Percentiles rank a stretch among this genome's conserved stretches.
Conservation (phyloP, 345 rosid genomes). For the Corchorus olitorius region DNA sequence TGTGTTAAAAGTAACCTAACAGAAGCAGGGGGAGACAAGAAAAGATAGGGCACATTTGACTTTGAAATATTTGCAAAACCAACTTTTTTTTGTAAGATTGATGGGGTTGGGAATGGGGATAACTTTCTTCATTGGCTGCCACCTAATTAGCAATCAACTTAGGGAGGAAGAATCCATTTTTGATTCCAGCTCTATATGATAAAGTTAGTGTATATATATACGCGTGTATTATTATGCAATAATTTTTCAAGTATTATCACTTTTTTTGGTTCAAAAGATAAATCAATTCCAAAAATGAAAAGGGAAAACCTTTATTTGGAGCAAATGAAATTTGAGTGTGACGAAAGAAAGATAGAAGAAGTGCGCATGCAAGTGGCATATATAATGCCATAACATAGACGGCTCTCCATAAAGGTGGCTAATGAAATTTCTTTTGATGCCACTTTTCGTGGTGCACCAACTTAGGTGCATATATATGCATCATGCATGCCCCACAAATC, state of each 20-base stretch:
- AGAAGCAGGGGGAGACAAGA: background rate
- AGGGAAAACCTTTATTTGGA: too few species aligned
- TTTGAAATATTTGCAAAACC: background rate
- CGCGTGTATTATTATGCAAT: background rate
- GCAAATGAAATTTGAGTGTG: too few species aligned
- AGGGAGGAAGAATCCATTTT: background rate
- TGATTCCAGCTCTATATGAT: slow-evolving; percentile 8
- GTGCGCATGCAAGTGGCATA: too few species aligned
- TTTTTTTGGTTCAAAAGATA: too few species aligned
- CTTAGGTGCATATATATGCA: too few species aligned
- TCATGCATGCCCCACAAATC: background rate
- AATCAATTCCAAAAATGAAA: too few species aligned
- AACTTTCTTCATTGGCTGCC: slow-evolving; percentile 3
- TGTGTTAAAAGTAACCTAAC: background rate
- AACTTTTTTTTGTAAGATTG: background rate
- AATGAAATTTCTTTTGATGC: too few species aligned
- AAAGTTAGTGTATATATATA: too few species aligned
- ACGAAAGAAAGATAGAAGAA: too few species aligned
- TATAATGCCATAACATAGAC: too few species aligned
- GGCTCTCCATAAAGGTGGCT: too few species aligned
- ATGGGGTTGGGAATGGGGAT: background rate
- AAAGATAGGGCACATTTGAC: slow-evolving; percentile 5
- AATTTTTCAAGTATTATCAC: background rate
- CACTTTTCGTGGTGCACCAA: too few species aligned
- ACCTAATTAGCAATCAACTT: background rate